phyloP scores from a whole-genome alignment of 2,329 filamentous ascomycete genomes.

The Diaporthe destruens region DNA sequence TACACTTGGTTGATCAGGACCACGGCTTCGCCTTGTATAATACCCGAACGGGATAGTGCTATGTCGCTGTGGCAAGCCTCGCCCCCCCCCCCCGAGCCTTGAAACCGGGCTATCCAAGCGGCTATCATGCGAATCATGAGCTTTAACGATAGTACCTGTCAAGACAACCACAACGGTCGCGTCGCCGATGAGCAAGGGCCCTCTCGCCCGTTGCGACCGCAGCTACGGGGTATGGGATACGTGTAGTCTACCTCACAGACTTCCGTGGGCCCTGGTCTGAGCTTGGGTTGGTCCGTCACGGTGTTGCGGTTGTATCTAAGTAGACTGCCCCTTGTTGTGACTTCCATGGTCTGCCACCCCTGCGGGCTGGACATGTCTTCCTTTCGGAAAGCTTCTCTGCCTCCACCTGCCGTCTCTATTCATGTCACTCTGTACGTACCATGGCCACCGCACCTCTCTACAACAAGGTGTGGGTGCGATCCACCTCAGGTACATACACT shows the following conservation, averaged over 20 bases:
- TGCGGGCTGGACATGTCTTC: constrained; percentile 15
- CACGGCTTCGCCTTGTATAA: constrained; percentile 4
- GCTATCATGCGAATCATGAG: constrained; percentile 36
- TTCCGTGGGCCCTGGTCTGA: constrained; percentile 3
- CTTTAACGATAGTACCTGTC: constrained; percentile 26
- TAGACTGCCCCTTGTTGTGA: constrained; percentile 18
- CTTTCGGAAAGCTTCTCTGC: constrained; percentile 30
- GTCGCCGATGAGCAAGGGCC: constrained; percentile 18
- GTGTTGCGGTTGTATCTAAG: constrained; percentile 4
- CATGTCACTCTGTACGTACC: constrained; percentile 27
- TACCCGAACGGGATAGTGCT: constrained; percentile 16
- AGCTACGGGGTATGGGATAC: constrained; percentile 7
- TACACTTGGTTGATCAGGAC: constrained; percentile 31
- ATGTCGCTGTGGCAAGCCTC: constrained; percentile 25
- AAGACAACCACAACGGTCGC: constrained; percentile 9
- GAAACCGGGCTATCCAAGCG: constrained; percentile 22
- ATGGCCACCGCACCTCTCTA: constrained; percentile 24
- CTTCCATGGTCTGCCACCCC: constrained; percentile 27
- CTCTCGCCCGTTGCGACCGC: constrained; percentile 17
- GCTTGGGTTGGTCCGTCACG: constrained; percentile 2
- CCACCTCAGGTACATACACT: constrained; percentile 10
- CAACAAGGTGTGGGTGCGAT: constrained; percentile 22
- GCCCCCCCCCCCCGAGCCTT: constrained; percentile 12
- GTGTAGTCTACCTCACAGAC: constrained; percentile 23
- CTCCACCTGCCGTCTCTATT: constrained; percentile 17